phyloP scores from a whole-genome alignment of 2,329 filamentous ascomycete species.

The Lachnellula suecica region DNA sequence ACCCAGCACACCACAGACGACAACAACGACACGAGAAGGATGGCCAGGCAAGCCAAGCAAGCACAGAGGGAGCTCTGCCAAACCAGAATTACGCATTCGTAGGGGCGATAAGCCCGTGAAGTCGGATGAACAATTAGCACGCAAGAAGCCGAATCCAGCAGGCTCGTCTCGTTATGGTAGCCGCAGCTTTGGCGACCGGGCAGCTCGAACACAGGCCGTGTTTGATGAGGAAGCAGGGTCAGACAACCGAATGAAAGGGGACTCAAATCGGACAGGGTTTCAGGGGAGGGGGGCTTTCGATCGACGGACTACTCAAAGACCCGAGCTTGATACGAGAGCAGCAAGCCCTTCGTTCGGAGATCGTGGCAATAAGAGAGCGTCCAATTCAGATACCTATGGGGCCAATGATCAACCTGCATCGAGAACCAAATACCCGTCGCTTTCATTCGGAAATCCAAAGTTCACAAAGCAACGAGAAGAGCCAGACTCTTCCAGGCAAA shows the following conservation, averaged over 20 bases:
- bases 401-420: background rate
- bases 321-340: background rate
- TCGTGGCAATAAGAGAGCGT: background rate
- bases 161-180: background rate
- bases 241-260: background rate
- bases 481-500: background rate
- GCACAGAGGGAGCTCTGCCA: background rate
- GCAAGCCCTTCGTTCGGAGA: background rate
- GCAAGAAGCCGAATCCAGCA: conserved; percentile 12
- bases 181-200: background rate
- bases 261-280: background rate
- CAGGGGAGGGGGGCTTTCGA: background rate
- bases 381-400: background rate
- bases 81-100: background rate
- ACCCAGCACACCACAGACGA: too few species aligned
- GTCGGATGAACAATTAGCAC: conserved; percentile 5
- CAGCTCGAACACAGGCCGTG: background rate
- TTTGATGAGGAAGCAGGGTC: background rate
- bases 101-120: conserved; percentile 7
- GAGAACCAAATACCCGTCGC: background rate
- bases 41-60: background rate
- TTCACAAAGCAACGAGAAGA: background rate
- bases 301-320: background rate
- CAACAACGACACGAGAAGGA: too few species aligned
- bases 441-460: background rate